A percentile compares a stretch with the other conserved stretches of the same genome.
Evolutionary conservation across 169 alveolate species (phyloP).

Genomic region (Perkinsus olseni): DNA sequence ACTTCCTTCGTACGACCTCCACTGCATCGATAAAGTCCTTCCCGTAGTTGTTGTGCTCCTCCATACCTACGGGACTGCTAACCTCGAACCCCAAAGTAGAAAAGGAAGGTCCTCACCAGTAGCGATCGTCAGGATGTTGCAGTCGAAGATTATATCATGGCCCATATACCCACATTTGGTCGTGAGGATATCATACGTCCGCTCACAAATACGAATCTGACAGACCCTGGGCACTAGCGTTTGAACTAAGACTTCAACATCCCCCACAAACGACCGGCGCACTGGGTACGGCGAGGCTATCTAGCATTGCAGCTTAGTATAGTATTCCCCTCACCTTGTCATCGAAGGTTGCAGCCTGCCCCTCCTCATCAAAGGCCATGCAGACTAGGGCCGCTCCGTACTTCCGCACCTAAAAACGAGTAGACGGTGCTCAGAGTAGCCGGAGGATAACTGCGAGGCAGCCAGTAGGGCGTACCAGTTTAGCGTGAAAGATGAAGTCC

Average conservation of each 20-base stretch:
- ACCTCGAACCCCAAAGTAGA: not conserved
- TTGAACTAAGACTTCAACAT: too few species aligned
- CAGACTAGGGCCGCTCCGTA: conserved; percentile 58
- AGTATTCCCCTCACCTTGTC: conserved; percentile 35
- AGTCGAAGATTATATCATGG: conserved; percentile 54
- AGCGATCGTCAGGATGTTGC: conserved; percentile 56
- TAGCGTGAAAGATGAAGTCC: conserved; percentile 45
- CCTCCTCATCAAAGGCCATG: conserved; percentile 66
- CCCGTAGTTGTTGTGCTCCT: conserved; percentile 54
- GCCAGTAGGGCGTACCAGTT: conserved; percentile 17
- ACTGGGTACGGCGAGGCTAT: too few species aligned
- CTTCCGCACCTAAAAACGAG: not conserved
- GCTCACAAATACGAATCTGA: conserved; percentile 34
- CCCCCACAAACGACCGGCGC: too few species aligned
- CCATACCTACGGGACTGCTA: conserved; percentile 39
- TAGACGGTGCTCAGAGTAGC: too few species aligned
- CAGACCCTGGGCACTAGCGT: too few species aligned
- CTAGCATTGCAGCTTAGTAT: not conserved
- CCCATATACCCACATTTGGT: conserved; percentile 38
- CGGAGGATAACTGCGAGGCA: not conserved
- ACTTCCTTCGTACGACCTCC: conserved; percentile 17
- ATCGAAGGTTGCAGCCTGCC: conserved; percentile 56
- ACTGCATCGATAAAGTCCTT: conserved; percentile 51
- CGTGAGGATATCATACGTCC: conserved; percentile 39
- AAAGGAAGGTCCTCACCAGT: conserved; percentile 22